A percentile compares a stretch with the other conserved stretches of the same genome.
Conservation (phyloP, 495 filamentous ascomycete species). For the Trichodelitschia bisporula region DNA sequence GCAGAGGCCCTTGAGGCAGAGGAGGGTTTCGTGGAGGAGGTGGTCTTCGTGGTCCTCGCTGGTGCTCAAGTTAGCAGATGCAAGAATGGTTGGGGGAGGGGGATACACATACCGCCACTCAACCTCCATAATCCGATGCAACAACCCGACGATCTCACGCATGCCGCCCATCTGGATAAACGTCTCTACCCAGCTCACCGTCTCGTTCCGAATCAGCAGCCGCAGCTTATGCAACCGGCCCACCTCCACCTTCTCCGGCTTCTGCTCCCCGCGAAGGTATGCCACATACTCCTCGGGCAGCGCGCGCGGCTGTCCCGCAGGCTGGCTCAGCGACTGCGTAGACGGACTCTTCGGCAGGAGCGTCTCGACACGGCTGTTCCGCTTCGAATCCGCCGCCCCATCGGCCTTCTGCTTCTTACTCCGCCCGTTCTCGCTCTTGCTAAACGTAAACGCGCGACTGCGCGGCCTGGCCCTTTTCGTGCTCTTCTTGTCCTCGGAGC, state of each 20-base stretch:
- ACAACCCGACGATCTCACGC: slow-evolving; percentile 63
- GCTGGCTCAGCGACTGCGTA: slow-evolving; percentile 21
- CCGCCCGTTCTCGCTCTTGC: slow-evolving; percentile 30
- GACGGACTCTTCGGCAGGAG: slow-evolving; percentile 20
- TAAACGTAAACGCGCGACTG: slow-evolving; percentile 55
- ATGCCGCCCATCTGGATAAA: slow-evolving; percentile 81
- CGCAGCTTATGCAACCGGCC: slow-evolving; percentile 84
- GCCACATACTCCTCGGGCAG: slow-evolving; percentile 56
- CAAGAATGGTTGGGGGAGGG: slow-evolving; percentile 2
- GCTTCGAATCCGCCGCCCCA: slow-evolving; percentile 15
- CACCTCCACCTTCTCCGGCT: slow-evolving; percentile 69
- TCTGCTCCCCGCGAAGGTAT: slow-evolving; percentile 51
- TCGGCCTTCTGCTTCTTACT: slow-evolving; percentile 34
- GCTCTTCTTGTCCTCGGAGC: neutral
- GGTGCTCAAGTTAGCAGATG: slow-evolving; percentile 8
- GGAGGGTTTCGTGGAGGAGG: slow-evolving; percentile 71
- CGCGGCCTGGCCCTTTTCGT: slow-evolving; percentile 26
- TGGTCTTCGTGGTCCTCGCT: slow-evolving; percentile 94
- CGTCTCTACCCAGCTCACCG: slow-evolving; percentile 75
- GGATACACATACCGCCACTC: slow-evolving; percentile 63
- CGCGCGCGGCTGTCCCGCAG: slow-evolving; percentile 14
- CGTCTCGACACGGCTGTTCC: slow-evolving; percentile 15
- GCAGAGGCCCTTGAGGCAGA: slow-evolving; percentile 86
- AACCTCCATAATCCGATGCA: slow-evolving; percentile 76
- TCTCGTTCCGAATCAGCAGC: slow-evolving; percentile 76